phyloP scores from a whole-genome alignment of 805 yeast genomes.

The Candida andamanensis region DNA sequence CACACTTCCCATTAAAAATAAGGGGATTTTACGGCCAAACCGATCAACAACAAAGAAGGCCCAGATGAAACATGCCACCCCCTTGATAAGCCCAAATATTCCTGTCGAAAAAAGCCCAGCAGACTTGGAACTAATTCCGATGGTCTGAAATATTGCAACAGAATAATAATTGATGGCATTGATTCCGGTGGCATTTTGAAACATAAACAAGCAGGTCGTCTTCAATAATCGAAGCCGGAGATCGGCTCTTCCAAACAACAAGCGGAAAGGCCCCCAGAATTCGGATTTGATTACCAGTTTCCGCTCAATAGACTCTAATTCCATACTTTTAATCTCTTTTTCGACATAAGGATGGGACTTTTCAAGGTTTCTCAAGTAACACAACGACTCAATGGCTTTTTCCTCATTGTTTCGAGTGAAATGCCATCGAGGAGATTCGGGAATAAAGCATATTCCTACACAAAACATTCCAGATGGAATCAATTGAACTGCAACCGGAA shows the following conservation, averaged over 20 bases:
- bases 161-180: conserved; percentile 50
- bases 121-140: conserved; percentile 43
- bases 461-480: conserved; percentile 42
- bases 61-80: conserved; percentile 40
- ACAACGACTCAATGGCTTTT: conserved; percentile 28
- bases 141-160: conserved; percentile 45
- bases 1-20: conserved; percentile 28
- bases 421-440: conserved; percentile 45
- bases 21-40: conserved; percentile 41
- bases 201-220: conserved; percentile 33
- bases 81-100: conserved; percentile 47
- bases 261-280: conserved; percentile 35
- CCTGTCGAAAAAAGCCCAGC: conserved; percentile 50
- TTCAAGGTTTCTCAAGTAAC: conserved; percentile 34
- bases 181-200: conserved; percentile 46
- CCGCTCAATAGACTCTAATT: conserved; percentile 19
- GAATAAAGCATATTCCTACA: conserved; percentile 33
- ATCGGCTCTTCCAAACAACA: conserved; percentile 23
- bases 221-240: conserved; percentile 32
- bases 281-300: conserved; percentile 32
- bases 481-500: conserved; percentile 44
- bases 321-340: conserved; percentile 31
- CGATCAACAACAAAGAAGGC: conserved; percentile 42
- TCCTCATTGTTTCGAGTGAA: conserved; percentile 30
- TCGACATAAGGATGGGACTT: conserved; percentile 34